These are phyloP conservation scores for Ustilago cynodontis DNA, from an alignment of 1,284 basidiomycete species.

Conservation along the genomic window DNA sequence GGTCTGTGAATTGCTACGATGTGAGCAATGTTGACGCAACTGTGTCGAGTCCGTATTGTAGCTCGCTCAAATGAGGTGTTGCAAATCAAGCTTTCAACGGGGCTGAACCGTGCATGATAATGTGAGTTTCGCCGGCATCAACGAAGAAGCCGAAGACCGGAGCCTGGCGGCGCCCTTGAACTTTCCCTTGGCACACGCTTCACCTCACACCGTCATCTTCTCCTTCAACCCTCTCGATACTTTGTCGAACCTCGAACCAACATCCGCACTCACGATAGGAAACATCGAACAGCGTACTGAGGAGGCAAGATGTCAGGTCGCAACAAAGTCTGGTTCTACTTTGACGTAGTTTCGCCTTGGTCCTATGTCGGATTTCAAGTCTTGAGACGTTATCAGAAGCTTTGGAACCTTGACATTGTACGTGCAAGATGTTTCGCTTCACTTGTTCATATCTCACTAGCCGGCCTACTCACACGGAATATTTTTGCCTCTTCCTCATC, in stretches of 20 bases:
- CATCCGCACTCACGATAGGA: no score
- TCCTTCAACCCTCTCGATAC: not conserved
- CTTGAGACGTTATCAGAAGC: slow-evolving; percentile 51
- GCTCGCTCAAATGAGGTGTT: no score
- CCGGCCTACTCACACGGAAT: no score
- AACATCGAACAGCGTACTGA: not conserved
- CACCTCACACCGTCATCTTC: not conserved
- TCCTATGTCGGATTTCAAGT: slow-evolving; percentile 59
- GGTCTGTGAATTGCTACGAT: not conserved
- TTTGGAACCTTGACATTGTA: slow-evolving; percentile 59
- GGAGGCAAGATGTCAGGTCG: slow-evolving; percentile 13
- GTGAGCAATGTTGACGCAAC: not conserved
- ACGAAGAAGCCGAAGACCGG: not conserved
- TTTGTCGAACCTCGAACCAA: no score
- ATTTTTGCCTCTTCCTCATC: no score
- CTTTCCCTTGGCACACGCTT: no score
- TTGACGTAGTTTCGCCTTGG: slow-evolving; percentile 68
- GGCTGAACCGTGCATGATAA: not conserved
- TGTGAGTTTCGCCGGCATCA: not conserved
- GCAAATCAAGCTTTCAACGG: not conserved
- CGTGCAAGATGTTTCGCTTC: slow-evolving; percentile 1
- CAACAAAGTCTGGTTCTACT: slow-evolving; percentile 60
- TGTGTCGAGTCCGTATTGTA: not conserved
- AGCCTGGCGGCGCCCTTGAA: no score
- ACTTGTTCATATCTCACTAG: no score